Evolutionary conservation across 2,329 filamentous ascomycete genomes (phyloP).

Genomic region (Ophiocordyceps camponoti-leonardi): DNA sequence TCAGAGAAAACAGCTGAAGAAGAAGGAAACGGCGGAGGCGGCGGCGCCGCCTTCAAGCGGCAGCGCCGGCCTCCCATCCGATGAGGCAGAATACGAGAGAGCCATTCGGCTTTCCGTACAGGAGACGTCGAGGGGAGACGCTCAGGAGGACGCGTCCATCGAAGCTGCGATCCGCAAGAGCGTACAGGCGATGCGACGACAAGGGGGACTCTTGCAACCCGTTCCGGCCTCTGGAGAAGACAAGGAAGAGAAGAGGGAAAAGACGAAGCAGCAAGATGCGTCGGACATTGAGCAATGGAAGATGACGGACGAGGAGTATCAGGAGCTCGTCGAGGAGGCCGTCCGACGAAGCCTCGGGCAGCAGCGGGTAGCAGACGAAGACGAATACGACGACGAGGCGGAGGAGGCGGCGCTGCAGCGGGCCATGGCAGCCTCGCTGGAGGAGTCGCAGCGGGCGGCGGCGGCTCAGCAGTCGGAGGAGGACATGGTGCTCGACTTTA

Average conservation of each 20-base stretch:
- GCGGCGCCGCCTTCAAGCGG: conserved; percentile 3
- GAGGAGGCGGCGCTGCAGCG: conserved; percentile 28
- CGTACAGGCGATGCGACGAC: conserved; percentile 34
- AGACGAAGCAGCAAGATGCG: conserved; percentile 11
- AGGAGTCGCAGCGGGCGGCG: conserved; percentile 23
- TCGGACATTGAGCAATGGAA: conserved; percentile 23
- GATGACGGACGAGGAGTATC: conserved; percentile 40
- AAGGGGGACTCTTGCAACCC: conserved; percentile 10
- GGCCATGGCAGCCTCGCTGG: conserved; percentile 26
- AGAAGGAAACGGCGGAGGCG: conserved; percentile 3
- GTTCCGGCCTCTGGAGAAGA: conserved; percentile 3
- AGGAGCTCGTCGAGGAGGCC: conserved; percentile 36
- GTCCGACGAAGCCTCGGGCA: conserved; percentile 30
- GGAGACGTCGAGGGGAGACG: conserved; percentile 52
- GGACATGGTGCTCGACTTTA: conserved; percentile 57
- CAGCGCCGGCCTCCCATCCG: conserved; percentile 8
- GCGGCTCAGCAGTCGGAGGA: conserved; percentile 40
- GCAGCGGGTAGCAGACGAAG: conserved; percentile 2
- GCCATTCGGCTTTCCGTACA: conserved; percentile 54
- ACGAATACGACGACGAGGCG: conserved; percentile 16
- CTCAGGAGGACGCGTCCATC: conserved; percentile 51
- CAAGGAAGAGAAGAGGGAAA: neutral
- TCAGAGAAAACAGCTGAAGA: conserved; percentile 26
- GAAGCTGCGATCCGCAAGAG: conserved; percentile 61
- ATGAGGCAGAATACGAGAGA: conserved; percentile 48